phyloP scores from a whole-genome alignment of 108 stramenopile genomes.

The Cyclotella baltica region DNA sequence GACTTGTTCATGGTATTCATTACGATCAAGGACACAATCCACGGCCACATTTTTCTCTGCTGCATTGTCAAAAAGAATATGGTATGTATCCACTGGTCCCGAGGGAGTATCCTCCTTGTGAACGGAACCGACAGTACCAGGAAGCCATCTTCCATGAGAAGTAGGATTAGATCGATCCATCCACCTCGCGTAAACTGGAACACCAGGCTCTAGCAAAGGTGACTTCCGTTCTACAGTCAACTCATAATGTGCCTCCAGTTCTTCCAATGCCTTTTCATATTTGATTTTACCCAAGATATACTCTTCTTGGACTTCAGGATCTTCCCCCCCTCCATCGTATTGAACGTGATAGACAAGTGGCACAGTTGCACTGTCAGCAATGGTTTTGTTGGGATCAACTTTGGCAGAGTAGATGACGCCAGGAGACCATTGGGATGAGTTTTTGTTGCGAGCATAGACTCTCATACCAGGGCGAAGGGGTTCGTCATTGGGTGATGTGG shows the following conservation, averaged over 20 bases:
- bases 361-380: background rate
- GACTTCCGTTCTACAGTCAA: background rate
- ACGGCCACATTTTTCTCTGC: conserved; percentile 15
- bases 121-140: conserved; percentile 26
- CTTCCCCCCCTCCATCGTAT: conserved; percentile 18
- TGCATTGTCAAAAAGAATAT: conserved; percentile 42
- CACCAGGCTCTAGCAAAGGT: conserved; percentile 16
- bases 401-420: conserved; percentile 32
- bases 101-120: background rate
- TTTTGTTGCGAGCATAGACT: conserved; percentile 23
- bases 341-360: conserved; percentile 34
- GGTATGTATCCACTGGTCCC: conserved; percentile 17
- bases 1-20: conserved; percentile 34
- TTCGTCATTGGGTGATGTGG: background rate
- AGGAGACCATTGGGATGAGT: conserved; percentile 5
- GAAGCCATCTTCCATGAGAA: conserved; percentile 18
- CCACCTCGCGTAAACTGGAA: conserved; percentile 30
- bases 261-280: conserved; percentile 21
- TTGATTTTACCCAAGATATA: conserved; percentile 14
- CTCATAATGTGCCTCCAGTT: conserved; percentile 16
- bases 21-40: conserved; percentile 23
- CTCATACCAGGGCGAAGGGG: conserved; percentile 33
- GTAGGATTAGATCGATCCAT: conserved; percentile 27
- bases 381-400: conserved; percentile 14
- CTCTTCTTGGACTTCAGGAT: conserved; percentile 28